A percentile compares a stretch with the other conserved stretches of the same genome.
phyloP scores from a whole-genome alignment of 2,329 filamentous ascomycete species.

The Calonectria pteridis region DNA sequence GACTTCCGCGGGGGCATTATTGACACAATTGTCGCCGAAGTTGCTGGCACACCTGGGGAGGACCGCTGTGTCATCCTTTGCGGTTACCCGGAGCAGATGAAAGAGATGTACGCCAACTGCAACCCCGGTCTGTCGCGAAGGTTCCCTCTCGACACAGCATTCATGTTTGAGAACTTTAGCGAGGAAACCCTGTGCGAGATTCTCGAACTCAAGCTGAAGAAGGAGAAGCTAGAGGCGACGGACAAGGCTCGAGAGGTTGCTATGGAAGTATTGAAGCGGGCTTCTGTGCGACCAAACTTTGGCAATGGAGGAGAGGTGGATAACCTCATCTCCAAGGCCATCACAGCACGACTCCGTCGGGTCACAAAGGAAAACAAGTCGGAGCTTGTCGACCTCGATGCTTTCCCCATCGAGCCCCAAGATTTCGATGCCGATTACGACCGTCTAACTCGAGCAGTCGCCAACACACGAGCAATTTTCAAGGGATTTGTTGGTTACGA shows the following conservation, averaged over 20 bases:
- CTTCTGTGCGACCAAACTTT: conserved; percentile 76
- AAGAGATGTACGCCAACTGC: conserved; percentile 77
- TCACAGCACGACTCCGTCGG: conserved; percentile 40
- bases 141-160: conserved; percentile 74
- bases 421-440: conserved; percentile 71
- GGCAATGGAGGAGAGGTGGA: conserved; percentile 83
- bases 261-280: conserved; percentile 69
- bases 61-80: conserved; percentile 80
- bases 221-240: conserved; percentile 67
- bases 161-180: conserved; percentile 77
- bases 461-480: conserved; percentile 67
- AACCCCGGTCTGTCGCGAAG: conserved; percentile 78
- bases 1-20: conserved; percentile 74
- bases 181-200: conserved; percentile 70
- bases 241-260: conserved; percentile 66
- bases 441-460: conserved; percentile 53
- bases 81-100: conserved; percentile 79
- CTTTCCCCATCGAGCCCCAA: conserved; percentile 47
- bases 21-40: conserved; percentile 80
- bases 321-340: conserved; percentile 52
- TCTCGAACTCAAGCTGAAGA: conserved; percentile 73
- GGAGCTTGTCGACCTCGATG: conserved; percentile 38
- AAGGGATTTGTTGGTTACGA: conserved; percentile 72
- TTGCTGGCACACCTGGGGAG: conserved; percentile 77
- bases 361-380: conserved; percentile 38